Evolutionary conservation across 2,329 filamentous ascomycete species (phyloP).

Genomic region (Hymenoscyphus infarciens): DNA sequence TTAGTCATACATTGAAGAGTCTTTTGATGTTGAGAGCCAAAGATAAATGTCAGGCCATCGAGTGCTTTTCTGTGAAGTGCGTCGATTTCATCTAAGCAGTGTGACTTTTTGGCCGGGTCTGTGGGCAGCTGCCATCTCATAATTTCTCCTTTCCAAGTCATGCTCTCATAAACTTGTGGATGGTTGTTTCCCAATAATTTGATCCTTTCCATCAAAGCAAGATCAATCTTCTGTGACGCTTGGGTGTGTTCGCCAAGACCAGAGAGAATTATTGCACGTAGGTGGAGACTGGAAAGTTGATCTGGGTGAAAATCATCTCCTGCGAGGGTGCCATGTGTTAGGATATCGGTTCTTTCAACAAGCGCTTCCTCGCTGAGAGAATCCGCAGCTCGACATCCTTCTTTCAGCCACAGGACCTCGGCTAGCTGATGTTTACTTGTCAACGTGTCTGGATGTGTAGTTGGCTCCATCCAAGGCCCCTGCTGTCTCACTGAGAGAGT

Average conservation of each 20-base stretch:
- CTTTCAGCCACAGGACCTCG: constrained; percentile 23
- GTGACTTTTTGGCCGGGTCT: constrained; percentile 15
- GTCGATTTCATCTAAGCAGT: constrained; percentile 24
- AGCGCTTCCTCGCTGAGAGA: constrained; percentile 23
- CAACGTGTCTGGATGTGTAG: constrained; percentile 29
- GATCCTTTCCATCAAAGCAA: constrained; percentile 20
- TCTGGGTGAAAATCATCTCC: constrained; percentile 29
- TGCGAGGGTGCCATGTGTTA: constrained; percentile 25
- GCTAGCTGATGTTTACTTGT: constrained; percentile 29
- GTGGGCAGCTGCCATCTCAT: constrained; percentile 24
- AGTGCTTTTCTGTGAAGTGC: constrained; percentile 23
- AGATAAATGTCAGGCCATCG: constrained; percentile 24
- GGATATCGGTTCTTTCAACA: constrained; percentile 22
- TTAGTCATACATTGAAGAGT: constrained; percentile 26
- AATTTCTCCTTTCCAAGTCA: constrained; percentile 31
- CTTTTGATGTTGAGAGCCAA: constrained; percentile 27
- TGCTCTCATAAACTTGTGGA: constrained; percentile 24
- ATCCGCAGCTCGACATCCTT: constrained; percentile 28
- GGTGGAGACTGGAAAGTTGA: constrained; percentile 28
- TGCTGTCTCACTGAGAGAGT: constrained; percentile 20
- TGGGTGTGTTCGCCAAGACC: constrained; percentile 24
- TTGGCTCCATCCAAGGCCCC: constrained; percentile 27
- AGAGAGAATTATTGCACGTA: constrained; percentile 27
- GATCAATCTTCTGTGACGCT: constrained; percentile 26
- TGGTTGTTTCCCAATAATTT: constrained; percentile 24